Base-by-base conservation (phyloP, 2,329 filamentous ascomycete genomes). In the Aspergillus aculeatus region DNA sequence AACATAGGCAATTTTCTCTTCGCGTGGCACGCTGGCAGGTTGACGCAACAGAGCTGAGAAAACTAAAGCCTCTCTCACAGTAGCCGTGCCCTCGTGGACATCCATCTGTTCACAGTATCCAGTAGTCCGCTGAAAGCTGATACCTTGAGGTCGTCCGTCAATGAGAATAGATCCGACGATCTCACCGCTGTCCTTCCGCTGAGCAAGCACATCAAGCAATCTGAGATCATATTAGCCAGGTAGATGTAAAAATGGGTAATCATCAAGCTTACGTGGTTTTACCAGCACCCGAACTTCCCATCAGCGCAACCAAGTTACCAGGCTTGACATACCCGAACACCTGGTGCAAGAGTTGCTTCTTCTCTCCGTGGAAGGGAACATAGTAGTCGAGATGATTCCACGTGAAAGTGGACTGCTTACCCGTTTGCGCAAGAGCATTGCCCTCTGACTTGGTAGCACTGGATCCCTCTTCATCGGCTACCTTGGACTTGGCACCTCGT, bases 351-450 rank as follows among this genome's bases (percentile, higher is more conserved):
- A 88, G 69, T 4, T 78, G 75, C 53, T 80, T 73, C 63, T 80
- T 71, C 50, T 79, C 73, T 1, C 75, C 73, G 4, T 80, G 75
- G 52, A 76, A 79, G 3, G 59, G 77, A 62, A 82, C 87, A 63
- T 71, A 82, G 71, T 96, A 96, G 69, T 88, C 90, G 54, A 96
- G 85, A 58, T 89, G 83, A 71, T 92, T 89, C 89, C 91, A 96
- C 0, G 92, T 95, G 58, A 96, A 81, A 2, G 90, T 81, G 44
- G 87, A 86, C 62, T 89, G 85, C 52, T 89, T 88, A 64, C 62
- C 87, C 0, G 85, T 90, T 70, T 89, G 58, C 1, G 61, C 48
- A 5, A 72, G 61, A 0, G 63, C 58, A 5, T 32, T 44, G 1
- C 49, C 47, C 9, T 64, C 53, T 2, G 56, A 58, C 11, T 49